Base-by-base conservation (phyloP, 2,329 filamentous ascomycete species). In the Colletotrichum sp. region DNA sequence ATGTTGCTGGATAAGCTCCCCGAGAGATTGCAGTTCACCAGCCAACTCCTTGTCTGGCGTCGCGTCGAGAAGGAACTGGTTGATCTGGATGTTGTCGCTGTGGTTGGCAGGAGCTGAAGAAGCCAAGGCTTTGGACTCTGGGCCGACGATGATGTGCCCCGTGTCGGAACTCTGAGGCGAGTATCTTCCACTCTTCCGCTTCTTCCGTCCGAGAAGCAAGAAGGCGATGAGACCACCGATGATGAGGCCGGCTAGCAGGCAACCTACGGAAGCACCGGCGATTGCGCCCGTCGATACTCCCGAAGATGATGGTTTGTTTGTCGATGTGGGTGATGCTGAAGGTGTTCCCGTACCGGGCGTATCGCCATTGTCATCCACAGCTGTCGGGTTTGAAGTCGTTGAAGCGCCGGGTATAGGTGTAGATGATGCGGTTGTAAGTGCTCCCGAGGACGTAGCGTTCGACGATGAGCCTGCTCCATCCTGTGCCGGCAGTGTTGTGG, bases 1-100 rank as follows among this genome's bases (percentile, higher is more conserved):
- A 75, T 88, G 87, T 48, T 85, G 81, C 32, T 83, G 81, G 13
- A 88, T 82, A 7, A 87, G 81, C 7, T 82, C 79, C 2, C 81
- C 80, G 4, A 88, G 71, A 1, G 84, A 80, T 6, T 80, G 77
- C 8, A 87, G 74, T 60, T 86, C 84, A 6, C 75, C 59, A 6
- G 77, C 75, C 10, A 87, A 82, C 4, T 84, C 81, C n/a, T 81
- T 79, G 72, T 88, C 85, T 0, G 86, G 81, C 1, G 79, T 83
- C 2, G 83, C 76, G 16, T 84, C 82, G 13, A 86, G 80, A 8
- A 87, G 81, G 59, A 85, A 85, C 39, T 84, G 82, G n/a, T 79
- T 78, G 9, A 87, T 79, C 8, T 79, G 79, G 6, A 81, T 68
- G 62, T 81, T 78, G 8, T 79, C 67, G 48, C 81, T 75, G 60